Conservation (phyloP, 768 basidiomycete species). For the Macrolepiota dolichaula region DNA sequence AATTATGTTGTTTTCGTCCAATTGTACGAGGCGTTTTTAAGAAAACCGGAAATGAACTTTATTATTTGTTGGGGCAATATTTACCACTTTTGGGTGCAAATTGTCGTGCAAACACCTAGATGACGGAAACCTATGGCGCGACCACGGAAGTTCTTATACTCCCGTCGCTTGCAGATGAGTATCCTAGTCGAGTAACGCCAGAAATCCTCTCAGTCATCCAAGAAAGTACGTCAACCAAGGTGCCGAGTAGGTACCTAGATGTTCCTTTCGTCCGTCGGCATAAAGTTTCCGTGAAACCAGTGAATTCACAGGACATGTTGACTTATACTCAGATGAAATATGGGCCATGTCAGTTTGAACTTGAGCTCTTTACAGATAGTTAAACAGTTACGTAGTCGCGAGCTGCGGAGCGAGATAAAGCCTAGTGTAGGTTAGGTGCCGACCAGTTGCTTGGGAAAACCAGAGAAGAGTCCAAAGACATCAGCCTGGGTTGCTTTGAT, state of each 20-base stretch:
- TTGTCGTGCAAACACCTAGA: neutral
- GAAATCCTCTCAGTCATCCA: constrained; percentile 38
- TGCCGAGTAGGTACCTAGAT: constrained; percentile 45
- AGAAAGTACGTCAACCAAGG: neutral
- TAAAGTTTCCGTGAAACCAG: too few relatives aligned
- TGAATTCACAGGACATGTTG: too few relatives aligned
- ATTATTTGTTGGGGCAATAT: neutral
- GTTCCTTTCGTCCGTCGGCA: constrained; percentile 27
- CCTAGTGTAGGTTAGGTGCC: too few relatives aligned
- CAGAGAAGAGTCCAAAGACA: too few relatives aligned
- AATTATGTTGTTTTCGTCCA: neutral
- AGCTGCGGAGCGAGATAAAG: too few relatives aligned
- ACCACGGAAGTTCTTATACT: constrained; percentile 53
- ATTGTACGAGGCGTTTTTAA: neutral
- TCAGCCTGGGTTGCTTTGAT: too few relatives aligned
- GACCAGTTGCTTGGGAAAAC: too few relatives aligned
- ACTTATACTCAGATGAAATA: too few relatives aligned
- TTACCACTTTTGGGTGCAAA: neutral
- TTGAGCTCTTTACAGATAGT: too few relatives aligned
- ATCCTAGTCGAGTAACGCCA: constrained; percentile 71
- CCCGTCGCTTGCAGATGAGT: constrained; percentile 41
- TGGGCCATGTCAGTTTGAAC: too few relatives aligned
- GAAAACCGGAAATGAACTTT: neutral
- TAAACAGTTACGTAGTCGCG: too few relatives aligned
- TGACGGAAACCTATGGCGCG: constrained; percentile 39